Evolutionary conservation across 202 grass and related monocot species (phyloP).

Genomic region (Carex sylvatica): DNA sequence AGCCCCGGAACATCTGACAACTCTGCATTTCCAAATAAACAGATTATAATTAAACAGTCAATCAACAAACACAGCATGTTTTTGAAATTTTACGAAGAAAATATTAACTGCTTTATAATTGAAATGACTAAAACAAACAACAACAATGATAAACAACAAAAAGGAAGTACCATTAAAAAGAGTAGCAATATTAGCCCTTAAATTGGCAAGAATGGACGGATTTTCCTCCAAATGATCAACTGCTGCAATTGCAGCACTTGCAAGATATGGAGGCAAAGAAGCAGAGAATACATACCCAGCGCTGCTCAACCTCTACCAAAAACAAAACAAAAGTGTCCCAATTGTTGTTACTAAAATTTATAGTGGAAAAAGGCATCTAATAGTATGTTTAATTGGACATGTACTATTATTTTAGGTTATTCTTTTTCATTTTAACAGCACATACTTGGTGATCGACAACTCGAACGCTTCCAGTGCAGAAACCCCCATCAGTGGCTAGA

Average conservation of each 20-base stretch:
- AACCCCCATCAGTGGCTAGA: slow-evolving; percentile 86
- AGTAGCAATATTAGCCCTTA: slow-evolving; percentile 64
- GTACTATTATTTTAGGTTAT: slow-evolving; percentile 4
- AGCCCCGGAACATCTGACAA: slow-evolving; percentile 61
- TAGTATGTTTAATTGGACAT: slow-evolving; percentile 24
- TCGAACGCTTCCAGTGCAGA: slow-evolving; percentile 83
- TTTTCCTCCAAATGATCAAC: slow-evolving; percentile 87
- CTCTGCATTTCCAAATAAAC: slow-evolving; percentile 38
- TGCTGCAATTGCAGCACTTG: slow-evolving; percentile 75
- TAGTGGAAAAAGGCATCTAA: slow-evolving; percentile 1
- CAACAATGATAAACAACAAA: background rate
- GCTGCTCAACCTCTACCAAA: slow-evolving; percentile 78
- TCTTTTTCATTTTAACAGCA: slow-evolving; percentile 26
- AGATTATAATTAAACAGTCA: slow-evolving; percentile 3
- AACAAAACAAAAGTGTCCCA: slow-evolving; percentile 8
- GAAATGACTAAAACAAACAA: background rate
- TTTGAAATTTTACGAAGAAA: background rate
- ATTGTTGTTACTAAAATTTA: background rate
- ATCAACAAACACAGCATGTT: background rate
- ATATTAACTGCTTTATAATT: slow-evolving; percentile 2
- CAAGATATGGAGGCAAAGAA: slow-evolving; percentile 89
- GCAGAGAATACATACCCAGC: slow-evolving; percentile 90
- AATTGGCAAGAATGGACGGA: slow-evolving; percentile 54
- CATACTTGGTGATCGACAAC: slow-evolving; percentile 98
- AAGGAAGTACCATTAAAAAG: slow-evolving; percentile 49